Percentiles rank a stretch among this genome's conserved stretches.
Conservation (phyloP, 1,284 basidiomycete genomes). For the Dichomitus squalens region DNA sequence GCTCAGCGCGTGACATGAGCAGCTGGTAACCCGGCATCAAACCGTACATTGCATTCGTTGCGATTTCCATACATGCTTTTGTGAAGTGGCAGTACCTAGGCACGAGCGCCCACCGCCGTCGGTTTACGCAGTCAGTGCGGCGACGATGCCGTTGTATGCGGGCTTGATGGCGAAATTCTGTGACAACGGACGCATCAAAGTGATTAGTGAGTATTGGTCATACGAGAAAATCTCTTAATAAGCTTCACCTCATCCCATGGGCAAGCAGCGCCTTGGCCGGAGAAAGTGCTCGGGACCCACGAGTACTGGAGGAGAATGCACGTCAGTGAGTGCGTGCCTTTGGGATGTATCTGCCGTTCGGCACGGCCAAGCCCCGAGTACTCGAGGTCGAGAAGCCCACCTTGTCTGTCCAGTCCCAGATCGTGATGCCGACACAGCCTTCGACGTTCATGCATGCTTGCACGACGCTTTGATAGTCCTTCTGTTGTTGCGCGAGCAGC, state of each 20-base stretch:
- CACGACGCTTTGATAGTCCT: constrained; percentile 49
- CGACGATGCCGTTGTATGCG: constrained; percentile 27
- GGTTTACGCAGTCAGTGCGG: constrained; percentile 13
- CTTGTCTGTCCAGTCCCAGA: constrained; percentile 55
- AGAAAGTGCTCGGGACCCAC: constrained; percentile 38
- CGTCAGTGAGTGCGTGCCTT: background rate
- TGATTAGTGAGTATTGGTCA: background rate
- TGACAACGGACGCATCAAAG: background rate
- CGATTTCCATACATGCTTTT: background rate
- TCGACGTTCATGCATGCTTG: constrained; percentile 44
- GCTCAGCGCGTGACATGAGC: too few relatives aligned
- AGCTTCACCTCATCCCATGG: constrained; percentile 37
- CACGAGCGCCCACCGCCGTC: too few relatives aligned
- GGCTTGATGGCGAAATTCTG: constrained; percentile 28
- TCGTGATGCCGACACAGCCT: constrained; percentile 49
- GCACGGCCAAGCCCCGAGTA: background rate
- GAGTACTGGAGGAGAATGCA: constrained; percentile 31
- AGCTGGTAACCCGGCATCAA: too few relatives aligned
- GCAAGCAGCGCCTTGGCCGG: constrained; percentile 38
- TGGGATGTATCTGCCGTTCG: background rate
- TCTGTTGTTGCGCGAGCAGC: constrained; percentile 49
- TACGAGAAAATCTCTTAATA: background rate
- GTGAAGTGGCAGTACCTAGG: too few relatives aligned
- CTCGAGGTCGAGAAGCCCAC: background rate
- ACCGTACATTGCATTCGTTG: too few relatives aligned